A percentile compares a stretch with the other conserved stretches of the same genome.
Evolutionary conservation across 2,329 filamentous ascomycete species (phyloP).

Genomic region (Phaeosphaeriaceae sp.): DNA sequence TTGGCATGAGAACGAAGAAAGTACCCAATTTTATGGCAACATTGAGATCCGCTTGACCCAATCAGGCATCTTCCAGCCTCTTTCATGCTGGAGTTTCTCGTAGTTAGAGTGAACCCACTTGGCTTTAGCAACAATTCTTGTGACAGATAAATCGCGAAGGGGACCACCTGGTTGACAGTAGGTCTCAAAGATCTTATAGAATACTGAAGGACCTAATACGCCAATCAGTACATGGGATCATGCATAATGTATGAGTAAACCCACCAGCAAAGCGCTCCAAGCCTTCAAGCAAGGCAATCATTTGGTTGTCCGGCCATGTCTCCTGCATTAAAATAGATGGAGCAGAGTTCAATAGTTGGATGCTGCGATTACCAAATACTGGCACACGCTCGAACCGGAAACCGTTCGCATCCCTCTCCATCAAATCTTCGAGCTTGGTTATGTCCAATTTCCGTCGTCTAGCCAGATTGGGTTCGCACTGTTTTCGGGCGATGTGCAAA

Average conservation of each 20-base stretch:
- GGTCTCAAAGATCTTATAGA: slow-evolving; percentile 34
- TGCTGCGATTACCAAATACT: slow-evolving; percentile 45
- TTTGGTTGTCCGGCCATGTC: slow-evolving; percentile 42
- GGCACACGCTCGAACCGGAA: slow-evolving; percentile 47
- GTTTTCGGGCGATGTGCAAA: slow-evolving; percentile 35
- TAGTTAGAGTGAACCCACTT: slow-evolving; percentile 24
- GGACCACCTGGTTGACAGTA: slow-evolving; percentile 32
- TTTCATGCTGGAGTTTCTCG: slow-evolving; percentile 18
- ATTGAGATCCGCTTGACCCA: slow-evolving; percentile 40
- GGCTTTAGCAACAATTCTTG: slow-evolving; percentile 35
- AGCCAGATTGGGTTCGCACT: slow-evolving; percentile 27
- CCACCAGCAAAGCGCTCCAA: slow-evolving; percentile 34
- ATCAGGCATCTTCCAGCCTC: slow-evolving; percentile 27
- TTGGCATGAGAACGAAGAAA: background rate
- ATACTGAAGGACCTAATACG: slow-evolving; percentile 28
- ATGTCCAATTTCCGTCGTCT: slow-evolving; percentile 17
- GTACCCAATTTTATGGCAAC: slow-evolving; percentile 14
- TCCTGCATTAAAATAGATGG: slow-evolving; percentile 14
- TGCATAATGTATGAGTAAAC: slow-evolving; percentile 2
- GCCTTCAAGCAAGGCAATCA: slow-evolving; percentile 41
- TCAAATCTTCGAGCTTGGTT: slow-evolving; percentile 17
- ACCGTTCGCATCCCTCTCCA: slow-evolving; percentile 50
- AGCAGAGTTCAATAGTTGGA: slow-evolving; percentile 17
- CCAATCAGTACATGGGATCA: background rate
- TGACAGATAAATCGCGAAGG: slow-evolving; percentile 37